Conservation (phyloP, 768 basidiomycete species). For the Coprinopsis strossmayeri region DNA sequence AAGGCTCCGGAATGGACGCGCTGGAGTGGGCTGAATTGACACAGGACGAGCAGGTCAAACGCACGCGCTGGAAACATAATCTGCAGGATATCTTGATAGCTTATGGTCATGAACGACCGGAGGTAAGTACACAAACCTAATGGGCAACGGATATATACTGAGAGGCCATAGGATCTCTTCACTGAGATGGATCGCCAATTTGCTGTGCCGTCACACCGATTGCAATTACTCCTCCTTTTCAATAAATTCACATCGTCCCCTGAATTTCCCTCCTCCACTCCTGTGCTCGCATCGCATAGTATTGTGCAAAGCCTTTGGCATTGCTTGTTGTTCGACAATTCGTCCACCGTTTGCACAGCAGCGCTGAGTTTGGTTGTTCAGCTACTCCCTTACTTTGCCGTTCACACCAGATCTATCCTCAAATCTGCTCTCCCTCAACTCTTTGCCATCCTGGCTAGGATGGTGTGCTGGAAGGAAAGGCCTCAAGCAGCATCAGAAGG, state of each 20-base stretch:
- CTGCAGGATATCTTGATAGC: constrained; percentile 68
- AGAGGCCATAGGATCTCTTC: constrained; percentile 52
- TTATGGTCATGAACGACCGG: constrained; percentile 55
- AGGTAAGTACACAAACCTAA: constrained; percentile 37
- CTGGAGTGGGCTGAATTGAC: constrained; percentile 70
- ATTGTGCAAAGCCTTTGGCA: constrained; percentile 59
- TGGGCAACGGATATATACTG: constrained; percentile 1
- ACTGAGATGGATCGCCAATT: constrained; percentile 63
- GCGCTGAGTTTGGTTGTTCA: constrained; percentile 61
- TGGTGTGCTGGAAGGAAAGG: constrained; percentile 69
- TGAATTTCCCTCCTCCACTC: constrained; percentile 42
- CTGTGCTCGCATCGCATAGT: constrained; percentile 50
- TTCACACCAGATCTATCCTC: constrained; percentile 50
- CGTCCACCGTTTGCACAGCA: constrained; percentile 62
- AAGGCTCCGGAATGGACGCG: constrained; percentile 65
- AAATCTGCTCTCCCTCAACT: constrained; percentile 57
- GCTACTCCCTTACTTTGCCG: constrained; percentile 68
- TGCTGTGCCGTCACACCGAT: constrained; percentile 47
- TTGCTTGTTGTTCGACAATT: constrained; percentile 69
- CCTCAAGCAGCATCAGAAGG: constrained; percentile 25
- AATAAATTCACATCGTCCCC: constrained; percentile 53
- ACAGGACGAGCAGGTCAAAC: constrained; percentile 51
- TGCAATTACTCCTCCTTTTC: constrained; percentile 65
- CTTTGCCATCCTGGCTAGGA: constrained; percentile 60
- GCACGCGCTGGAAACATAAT: constrained; percentile 68